These are phyloP conservation scores for Dictyostelium brefeldianum DNA, from an alignment of 78 protist species.

Conservation along the genomic window DNA sequence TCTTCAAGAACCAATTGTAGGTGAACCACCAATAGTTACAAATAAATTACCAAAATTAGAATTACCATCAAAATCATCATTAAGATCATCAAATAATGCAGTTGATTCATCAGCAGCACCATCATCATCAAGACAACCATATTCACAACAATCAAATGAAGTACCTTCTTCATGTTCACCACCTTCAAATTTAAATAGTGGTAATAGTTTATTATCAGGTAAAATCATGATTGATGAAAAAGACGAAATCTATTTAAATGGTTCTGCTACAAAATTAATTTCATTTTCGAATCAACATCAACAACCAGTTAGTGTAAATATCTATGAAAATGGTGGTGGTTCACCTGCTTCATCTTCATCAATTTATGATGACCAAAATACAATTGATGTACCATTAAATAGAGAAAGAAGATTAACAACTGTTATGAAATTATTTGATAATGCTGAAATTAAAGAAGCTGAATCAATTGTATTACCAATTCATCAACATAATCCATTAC, in stretches of 20 bases:
- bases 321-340: not conserved
- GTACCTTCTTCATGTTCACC: conserved; percentile 22
- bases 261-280: too few relatives aligned
- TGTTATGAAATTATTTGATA: not conserved
- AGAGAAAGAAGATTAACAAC: not conserved
- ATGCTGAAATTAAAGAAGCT: not conserved
- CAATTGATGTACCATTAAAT: not conserved
- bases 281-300: not conserved
- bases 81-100: conserved; percentile 10
- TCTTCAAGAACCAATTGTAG: too few relatives aligned
- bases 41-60: conserved; percentile 3
- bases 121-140: not conserved
- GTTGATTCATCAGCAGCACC: conserved; percentile 9
- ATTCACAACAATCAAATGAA: not conserved
- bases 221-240: not conserved
- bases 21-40: not conserved
- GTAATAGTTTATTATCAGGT: not conserved
- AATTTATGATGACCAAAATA: not conserved
- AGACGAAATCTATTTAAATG: not conserved
- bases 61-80: not conserved
- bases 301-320: not conserved
- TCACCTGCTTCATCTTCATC: not conserved
- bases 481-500: not conserved
- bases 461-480: not conserved
- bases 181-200: not conserved